These are phyloP conservation scores for Solanum lignicaule DNA, from an alignment of 257 asterid genomes.

Conservation along the genomic window DNA sequence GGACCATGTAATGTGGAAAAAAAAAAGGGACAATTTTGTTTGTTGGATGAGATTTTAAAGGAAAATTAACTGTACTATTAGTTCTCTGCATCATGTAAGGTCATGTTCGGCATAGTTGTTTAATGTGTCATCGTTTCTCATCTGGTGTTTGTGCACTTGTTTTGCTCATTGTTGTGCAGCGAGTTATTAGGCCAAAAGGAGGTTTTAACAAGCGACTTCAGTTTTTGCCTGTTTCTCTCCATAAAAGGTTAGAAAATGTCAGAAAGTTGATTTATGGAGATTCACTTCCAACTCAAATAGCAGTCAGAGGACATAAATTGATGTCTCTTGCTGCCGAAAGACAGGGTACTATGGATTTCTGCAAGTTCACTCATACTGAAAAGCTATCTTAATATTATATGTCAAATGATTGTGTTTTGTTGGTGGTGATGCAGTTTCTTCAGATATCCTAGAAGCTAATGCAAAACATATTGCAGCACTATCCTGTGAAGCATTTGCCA, in stretches of 20 bases:
- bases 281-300: slow-evolving; percentile 22
- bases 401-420: not conserved
- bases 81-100: not conserved
- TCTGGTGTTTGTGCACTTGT: not conserved
- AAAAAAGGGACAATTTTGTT: not conserved
- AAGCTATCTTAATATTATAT: not conserved
- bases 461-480: slow-evolving; percentile 41
- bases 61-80: not conserved
- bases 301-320: slow-evolving; percentile 11
- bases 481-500: slow-evolving; percentile 41
- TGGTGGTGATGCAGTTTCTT: slow-evolving; percentile 3
- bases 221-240: slow-evolving; percentile 60
- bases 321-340: not conserved
- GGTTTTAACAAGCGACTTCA: slow-evolving; percentile 51
- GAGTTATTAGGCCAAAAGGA: slow-evolving; percentile 66
- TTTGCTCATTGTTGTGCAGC: slow-evolving; percentile 26
- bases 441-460: slow-evolving; percentile 52
- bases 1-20: not conserved
- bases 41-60: not conserved
- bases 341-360: not conserved
- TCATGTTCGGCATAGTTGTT: not conserved
- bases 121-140: not conserved
- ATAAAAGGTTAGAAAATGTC: slow-evolving; percentile 24
- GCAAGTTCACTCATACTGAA: not conserved
- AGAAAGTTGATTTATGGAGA: slow-evolving; percentile 19